Evolutionary conservation across 1,139 yeast genomes (phyloP).

Genomic region (Hansenula lynferdii): DNA sequence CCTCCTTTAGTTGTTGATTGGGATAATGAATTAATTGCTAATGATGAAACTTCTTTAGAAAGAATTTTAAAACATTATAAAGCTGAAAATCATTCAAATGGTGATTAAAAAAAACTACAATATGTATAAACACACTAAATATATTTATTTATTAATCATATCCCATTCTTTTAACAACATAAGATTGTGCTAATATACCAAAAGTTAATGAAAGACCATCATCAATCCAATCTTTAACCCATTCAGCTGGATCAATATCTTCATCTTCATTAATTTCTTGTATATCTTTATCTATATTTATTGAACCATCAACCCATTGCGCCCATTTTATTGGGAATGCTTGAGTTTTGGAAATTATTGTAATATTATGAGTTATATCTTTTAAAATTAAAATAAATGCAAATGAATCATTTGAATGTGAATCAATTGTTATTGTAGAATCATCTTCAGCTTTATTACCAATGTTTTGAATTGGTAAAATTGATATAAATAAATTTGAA

Average conservation of each 20-base stretch:
- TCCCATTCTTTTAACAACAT: slow-evolving; percentile 92
- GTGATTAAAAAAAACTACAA: too few species aligned
- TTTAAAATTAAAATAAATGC: slow-evolving; percentile 68
- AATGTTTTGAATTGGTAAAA: slow-evolving; percentile 53
- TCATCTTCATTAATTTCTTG: slow-evolving; percentile 31
- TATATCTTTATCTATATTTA: slow-evolving; percentile 23
- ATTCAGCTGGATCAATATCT: slow-evolving; percentile 83
- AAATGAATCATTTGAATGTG: slow-evolving; percentile 40
- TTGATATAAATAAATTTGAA: slow-evolving; percentile 73
- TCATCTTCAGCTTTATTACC: slow-evolving; percentile 25
- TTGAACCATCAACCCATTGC: slow-evolving; percentile 62
- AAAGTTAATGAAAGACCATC: slow-evolving; percentile 76
- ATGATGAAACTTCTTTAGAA: slow-evolving; percentile 32
- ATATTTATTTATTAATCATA: too few species aligned
- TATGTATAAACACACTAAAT: too few species aligned
- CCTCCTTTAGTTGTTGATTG: slow-evolving; percentile 56
- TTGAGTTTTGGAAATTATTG: slow-evolving; percentile 75
- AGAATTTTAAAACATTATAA: slow-evolving; percentile 7
- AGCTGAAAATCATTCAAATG: slow-evolving; percentile 2
- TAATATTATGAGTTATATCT: slow-evolving; percentile 74
- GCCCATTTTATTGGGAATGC: slow-evolving; percentile 91
- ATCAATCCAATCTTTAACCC: slow-evolving; percentile 94
- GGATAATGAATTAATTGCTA: slow-evolving; percentile 47
- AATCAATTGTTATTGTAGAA: slow-evolving; percentile 33
- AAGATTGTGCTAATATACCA: slow-evolving; percentile 86